Evolutionary conservation across 2,329 filamentous ascomycete species (phyloP).

Genomic region (Gnomoniopsis smithogilvyi): DNA sequence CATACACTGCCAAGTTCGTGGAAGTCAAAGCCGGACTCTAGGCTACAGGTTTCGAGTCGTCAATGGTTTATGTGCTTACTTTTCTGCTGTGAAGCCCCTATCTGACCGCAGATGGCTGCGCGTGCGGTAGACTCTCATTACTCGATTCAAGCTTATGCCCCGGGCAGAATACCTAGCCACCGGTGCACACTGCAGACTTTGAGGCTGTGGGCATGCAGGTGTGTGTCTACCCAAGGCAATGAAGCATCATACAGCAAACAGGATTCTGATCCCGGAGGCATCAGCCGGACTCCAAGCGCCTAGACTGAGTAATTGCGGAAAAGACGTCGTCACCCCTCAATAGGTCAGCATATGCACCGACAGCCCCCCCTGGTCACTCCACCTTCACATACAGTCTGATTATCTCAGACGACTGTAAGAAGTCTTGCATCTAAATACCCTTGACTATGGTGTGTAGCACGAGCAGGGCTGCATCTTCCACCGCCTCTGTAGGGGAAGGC

Average conservation of each 20-base stretch:
- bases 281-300: not conserved
- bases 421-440: not conserved
- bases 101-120: slow-evolving; percentile 14
- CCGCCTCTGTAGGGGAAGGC: not conserved
- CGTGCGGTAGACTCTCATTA: slow-evolving; percentile 1
- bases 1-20: not conserved
- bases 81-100: slow-evolving; percentile 3
- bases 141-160: slow-evolving; percentile 4
- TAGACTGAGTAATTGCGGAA: not conserved
- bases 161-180: not conserved
- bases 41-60: slow-evolving; percentile 2
- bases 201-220: not conserved
- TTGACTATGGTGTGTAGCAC: not conserved
- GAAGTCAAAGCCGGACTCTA: not conserved
- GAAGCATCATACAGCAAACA: not conserved
- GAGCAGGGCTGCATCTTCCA: slow-evolving; percentile 1
- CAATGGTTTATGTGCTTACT: not conserved
- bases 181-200: slow-evolving; percentile 3
- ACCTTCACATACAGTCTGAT: not conserved
- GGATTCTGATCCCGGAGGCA: slow-evolving; percentile 8
- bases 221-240: not conserved
- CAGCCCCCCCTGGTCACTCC: not conserved
- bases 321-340: not conserved
- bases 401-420: not conserved
- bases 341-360: not conserved